Evolutionary conservation across 495 filamentous ascomycete species (phyloP).

Genomic region (Trypethelium eluteriae): DNA sequence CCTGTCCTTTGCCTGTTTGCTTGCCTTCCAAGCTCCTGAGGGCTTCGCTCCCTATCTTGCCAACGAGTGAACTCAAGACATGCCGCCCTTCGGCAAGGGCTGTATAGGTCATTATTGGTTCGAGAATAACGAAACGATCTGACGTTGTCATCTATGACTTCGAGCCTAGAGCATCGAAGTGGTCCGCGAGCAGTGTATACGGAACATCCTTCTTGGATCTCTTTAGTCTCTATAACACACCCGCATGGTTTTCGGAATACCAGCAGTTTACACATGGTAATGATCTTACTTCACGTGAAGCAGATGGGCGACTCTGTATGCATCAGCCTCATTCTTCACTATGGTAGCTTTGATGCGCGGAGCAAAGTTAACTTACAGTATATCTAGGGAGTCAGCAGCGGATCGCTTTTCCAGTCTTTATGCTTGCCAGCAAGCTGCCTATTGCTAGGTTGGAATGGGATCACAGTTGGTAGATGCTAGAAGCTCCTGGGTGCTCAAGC

Average conservation of each 20-base stretch:
- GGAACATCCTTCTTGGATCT: neutral
- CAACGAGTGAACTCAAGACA: neutral
- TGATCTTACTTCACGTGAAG: neutral
- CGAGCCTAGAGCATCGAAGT: neutral
- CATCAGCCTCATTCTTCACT: neutral
- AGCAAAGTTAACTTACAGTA: neutral
- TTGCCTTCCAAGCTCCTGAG: neutral
- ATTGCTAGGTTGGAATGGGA: neutral
- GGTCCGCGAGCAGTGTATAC: neutral
- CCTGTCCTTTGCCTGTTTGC: neutral
- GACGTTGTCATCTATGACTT: neutral
- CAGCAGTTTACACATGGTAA: neutral
- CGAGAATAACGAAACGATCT: neutral
- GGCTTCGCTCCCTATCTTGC: neutral
- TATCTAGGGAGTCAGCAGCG: neutral
- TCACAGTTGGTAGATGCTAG: neutral
- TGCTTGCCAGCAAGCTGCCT: neutral
- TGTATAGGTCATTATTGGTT: neutral
- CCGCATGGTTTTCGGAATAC: neutral
- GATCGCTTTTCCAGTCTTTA: neutral
- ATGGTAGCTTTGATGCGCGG: neutral
- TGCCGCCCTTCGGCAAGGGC: neutral
- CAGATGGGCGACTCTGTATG: neutral
- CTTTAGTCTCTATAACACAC: neutral
- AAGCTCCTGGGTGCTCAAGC: neutral